Base-by-base conservation (phyloP, 805 yeast species). In the Lipomyces oligophaga region DNA sequence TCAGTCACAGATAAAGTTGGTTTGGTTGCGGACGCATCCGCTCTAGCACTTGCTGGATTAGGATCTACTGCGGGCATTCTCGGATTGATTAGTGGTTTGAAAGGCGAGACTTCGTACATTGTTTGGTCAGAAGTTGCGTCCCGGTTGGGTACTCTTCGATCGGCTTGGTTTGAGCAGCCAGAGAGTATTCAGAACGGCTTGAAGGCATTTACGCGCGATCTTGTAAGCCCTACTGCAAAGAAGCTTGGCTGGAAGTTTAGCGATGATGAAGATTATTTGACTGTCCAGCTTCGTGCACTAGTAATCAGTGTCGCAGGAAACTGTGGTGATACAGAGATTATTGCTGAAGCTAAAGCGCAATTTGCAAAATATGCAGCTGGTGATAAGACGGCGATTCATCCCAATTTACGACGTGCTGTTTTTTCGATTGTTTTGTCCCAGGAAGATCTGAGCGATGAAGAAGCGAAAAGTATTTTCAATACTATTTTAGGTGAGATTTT, bases 1-100 rank as follows among this genome's bases (percentile, higher is more conserved):
- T 73, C 86, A 8, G 83, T 81, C 42, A 85, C 81, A 63, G 94
- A 85, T 66, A 78, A 86, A 66, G 79, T 82, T 45, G 90, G 89
- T 34, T 73, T 83, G 57, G 83, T 84, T 38, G 83, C 89, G n/a
- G 94, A 85, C 67, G 85, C 85, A 16, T 78, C 76, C 42, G 76
- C 86, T 6, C 72, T 83, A 56, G 78, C 90, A 4, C 68, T 80
- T 22, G 79, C 90, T 16, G 93, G 93, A 25, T 75, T 76, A 58
- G 77, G 81, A 45, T 70, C 80, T 21, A 77, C 88, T 27, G 70
- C 78, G 3, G 79, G 74, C 58, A 73, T 82, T 60, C 74, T 83
- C 57, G 68, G 71, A 51, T 75, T 83, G 61, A 73, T 82, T 34
- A 72, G 76, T 45, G 70, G 74, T 15, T 80, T 87, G 85, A 37